Percentiles rank a stretch among this genome's conserved stretches.
Evolutionary conservation across 768 basidiomycete species (phyloP).

Genomic region (Xerocomellus chrysenteron): DNA sequence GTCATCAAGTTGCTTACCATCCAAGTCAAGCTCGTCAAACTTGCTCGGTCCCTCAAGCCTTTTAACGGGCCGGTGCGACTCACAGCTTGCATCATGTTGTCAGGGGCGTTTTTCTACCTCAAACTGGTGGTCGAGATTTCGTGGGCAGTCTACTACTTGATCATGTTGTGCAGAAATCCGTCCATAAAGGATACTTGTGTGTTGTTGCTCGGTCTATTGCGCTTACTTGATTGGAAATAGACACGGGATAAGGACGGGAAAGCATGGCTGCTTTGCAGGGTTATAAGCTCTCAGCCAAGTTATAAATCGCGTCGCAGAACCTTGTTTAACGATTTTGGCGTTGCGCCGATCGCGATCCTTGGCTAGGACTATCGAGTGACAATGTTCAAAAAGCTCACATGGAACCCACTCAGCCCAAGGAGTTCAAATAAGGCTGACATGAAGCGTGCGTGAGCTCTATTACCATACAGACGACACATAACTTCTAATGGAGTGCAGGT

Average conservation of each 20-base stretch:
- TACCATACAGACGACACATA: not conserved
- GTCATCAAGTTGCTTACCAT: conserved; percentile 29
- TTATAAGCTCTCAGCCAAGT: not conserved
- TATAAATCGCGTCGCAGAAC: not conserved
- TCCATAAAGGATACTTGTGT: conserved; percentile 23
- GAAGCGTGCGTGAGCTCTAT: not conserved
- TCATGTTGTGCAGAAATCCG: conserved; percentile 28
- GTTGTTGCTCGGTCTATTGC: conserved; percentile 24
- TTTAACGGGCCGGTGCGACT: conserved; percentile 27
- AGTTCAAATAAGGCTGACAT: not conserved
- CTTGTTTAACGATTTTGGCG: not conserved
- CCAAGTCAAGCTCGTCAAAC: conserved; percentile 31
- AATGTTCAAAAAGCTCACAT: no score
- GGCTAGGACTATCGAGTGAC: not conserved
- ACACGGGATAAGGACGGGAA: not conserved
- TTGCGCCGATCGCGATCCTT: not conserved
- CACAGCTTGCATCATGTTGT: conserved; percentile 23
- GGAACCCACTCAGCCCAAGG: no score
- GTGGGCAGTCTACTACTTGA: conserved; percentile 28
- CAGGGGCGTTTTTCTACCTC: conserved; percentile 28
- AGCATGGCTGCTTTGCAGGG: not conserved
- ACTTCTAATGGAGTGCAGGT: not conserved
- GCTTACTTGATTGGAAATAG: conserved; percentile 33
- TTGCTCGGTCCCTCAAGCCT: conserved; percentile 25
- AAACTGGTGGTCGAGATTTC: conserved; percentile 27